Base-by-base conservation (phyloP, 805 yeast species). In the Danielozyma ontarioensis region DNA sequence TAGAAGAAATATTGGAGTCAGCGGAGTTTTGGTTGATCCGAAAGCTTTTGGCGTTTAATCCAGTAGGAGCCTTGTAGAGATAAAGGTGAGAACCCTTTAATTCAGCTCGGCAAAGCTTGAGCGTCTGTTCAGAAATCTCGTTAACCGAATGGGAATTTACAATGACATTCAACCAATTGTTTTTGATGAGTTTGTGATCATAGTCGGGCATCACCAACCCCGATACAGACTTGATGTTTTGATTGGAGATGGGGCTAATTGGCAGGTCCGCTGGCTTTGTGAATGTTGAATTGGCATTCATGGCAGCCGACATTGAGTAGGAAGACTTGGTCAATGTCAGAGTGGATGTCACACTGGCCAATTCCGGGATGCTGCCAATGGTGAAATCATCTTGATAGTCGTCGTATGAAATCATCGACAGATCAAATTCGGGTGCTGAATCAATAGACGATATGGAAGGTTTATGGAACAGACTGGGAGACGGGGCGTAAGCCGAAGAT, bases 81-180 rank as follows among this genome's bases (percentile, higher is more conserved):
- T 68, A 65, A 33, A 88, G 57, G 27, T 67, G 64, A 2, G 88
- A 75, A 13, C 95, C 95, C 45, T 70, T 75, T 36, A 88, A 13
- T 27, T 46, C 50, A 17, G 41, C 42, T 17, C 50, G 46, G 32
- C 37, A 45, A 25, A 44, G 34, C 26, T 39, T 42, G 17, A 46
- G 43, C 18, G 32, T 27, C 23, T 35, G 28, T 25, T 47, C 54
- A 39, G 45, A 28, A 25, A 57, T 53, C 28, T 59, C 65, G 27
- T 41, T 48, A 17, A 51, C 51, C 4, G 62, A 53, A 31, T 54
- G 43, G 23, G 63, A 51, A 45, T 57, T 63, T 19, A 59, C 37
- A 10, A 61, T 55, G 4, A 53, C 63, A 35, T 67, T 67, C 22
- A 63, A 39, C 71, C 71, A 67, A 16, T 55, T 49, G 35, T 53